Percentiles rank a stretch among this genome's conserved stretches.
Conservation (phyloP, 805 yeast species). For the Brettanomyces nanus region DNA sequence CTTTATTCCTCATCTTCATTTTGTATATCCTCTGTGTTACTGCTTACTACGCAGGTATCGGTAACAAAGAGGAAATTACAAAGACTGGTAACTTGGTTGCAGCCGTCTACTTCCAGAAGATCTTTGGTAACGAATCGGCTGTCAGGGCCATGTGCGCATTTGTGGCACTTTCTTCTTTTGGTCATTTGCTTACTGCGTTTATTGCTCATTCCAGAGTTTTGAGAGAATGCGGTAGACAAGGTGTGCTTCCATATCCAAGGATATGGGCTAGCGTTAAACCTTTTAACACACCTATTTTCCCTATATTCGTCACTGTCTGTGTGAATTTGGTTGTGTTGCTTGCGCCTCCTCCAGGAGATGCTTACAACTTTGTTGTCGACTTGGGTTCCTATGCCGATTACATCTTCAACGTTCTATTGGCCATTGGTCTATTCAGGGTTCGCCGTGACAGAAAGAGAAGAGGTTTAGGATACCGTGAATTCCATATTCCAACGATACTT, state of each 20-base stretch:
- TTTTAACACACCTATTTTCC: slow-evolving; percentile 64
- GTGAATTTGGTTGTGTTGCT: slow-evolving; percentile 65
- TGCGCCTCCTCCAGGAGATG: slow-evolving; percentile 85
- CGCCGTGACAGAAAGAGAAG: slow-evolving; percentile 27
- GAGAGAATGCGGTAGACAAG: slow-evolving; percentile 78
- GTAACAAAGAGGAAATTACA: slow-evolving; percentile 46
- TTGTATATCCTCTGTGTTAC: slow-evolving; percentile 70
- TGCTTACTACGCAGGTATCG: slow-evolving; percentile 77
- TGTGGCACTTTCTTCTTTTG: slow-evolving; percentile 75
- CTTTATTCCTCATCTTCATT: slow-evolving; percentile 51
- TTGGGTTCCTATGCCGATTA: slow-evolving; percentile 77
- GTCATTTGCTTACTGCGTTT: slow-evolving; percentile 73
- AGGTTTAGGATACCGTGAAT: slow-evolving; percentile 29
- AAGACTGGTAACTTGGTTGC: slow-evolving; percentile 65
- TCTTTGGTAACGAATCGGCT: slow-evolving; percentile 55
- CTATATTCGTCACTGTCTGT: slow-evolving; percentile 68
- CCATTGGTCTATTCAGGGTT: slow-evolving; percentile 47
- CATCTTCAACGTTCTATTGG: slow-evolving; percentile 60
- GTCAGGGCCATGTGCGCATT: slow-evolving; percentile 64
- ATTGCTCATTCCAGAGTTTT: slow-evolving; percentile 77
- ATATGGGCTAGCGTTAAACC: slow-evolving; percentile 68
- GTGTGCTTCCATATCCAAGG: slow-evolving; percentile 64
- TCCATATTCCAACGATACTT: slow-evolving; percentile 28
- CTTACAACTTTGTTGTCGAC: slow-evolving; percentile 73
- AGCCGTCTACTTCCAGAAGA: slow-evolving; percentile 65